Conservation (phyloP, 805 yeast genomes). For the Pichia nanzhaoensis region DNA sequence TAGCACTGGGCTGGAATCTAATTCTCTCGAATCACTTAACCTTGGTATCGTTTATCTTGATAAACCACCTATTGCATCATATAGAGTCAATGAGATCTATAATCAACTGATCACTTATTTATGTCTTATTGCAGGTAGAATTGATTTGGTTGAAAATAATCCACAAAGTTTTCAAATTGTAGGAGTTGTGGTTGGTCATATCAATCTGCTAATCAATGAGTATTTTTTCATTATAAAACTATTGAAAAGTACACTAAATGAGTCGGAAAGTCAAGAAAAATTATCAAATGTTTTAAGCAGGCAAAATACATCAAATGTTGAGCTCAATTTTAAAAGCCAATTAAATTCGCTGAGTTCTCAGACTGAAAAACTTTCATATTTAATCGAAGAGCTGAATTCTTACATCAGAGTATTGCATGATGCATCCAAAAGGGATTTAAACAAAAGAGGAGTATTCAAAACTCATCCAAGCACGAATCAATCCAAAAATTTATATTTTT, state of each 20-base stretch:
- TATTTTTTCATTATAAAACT: constrained; percentile 29
- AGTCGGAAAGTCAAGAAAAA: constrained; percentile 4
- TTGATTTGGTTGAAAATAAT: constrained; percentile 72
- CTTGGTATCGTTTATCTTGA: constrained; percentile 38
- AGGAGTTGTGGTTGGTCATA: constrained; percentile 62
- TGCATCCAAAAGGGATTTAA: constrained; percentile 19
- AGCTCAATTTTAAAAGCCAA: constrained; percentile 34
- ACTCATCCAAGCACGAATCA: not conserved
- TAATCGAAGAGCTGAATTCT: constrained; percentile 59
- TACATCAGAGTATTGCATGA: constrained; percentile 56
- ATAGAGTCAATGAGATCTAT: constrained; percentile 58
- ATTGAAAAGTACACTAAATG: constrained; percentile 13
- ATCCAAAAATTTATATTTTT: constrained; percentile 33
- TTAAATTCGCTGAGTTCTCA: constrained; percentile 46
- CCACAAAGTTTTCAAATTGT: constrained; percentile 60
- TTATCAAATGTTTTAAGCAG: not conserved
- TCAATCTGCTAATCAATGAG: constrained; percentile 59
- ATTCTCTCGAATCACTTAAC: constrained; percentile 9
- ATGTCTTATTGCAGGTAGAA: constrained; percentile 64
- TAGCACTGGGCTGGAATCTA: not conserved
- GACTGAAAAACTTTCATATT: constrained; percentile 35
- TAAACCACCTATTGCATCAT: constrained; percentile 55
- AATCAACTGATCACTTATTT: constrained; percentile 53
- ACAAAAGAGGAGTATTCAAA: not conserved
- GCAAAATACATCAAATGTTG: constrained; percentile 9